These are phyloP conservation scores for Corniculantispora saksenae DNA, from an alignment of 2,329 filamentous ascomycete species.

Conservation along the genomic window DNA sequence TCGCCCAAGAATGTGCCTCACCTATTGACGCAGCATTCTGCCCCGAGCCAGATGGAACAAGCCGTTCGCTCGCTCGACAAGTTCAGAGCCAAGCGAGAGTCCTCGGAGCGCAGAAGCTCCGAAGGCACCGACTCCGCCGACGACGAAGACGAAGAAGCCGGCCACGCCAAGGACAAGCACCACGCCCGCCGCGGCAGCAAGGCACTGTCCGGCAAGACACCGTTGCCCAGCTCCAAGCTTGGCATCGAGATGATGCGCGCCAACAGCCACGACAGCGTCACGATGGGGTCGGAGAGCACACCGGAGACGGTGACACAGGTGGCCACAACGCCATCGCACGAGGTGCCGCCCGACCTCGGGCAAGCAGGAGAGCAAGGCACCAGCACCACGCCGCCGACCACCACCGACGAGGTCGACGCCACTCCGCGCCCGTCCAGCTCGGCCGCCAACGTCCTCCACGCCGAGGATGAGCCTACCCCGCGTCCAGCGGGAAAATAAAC, in stretches of 20 bases:
- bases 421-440: constrained; percentile 43
- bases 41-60: constrained; percentile 62
- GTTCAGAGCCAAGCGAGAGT: constrained; percentile 63
- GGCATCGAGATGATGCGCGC: constrained; percentile 98
- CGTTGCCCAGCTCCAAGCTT: constrained; percentile 79
- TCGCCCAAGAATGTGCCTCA: constrained; percentile 49
- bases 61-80: constrained; percentile 68
- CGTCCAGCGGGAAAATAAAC: constrained; percentile 33
- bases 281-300: constrained; percentile 50
- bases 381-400: constrained; percentile 15
- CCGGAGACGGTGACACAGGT: constrained; percentile 55
- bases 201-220: constrained; percentile 46
- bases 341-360: constrained; percentile 36
- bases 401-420: constrained; percentile 37
- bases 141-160: constrained; percentile 84
- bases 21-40: constrained; percentile 62
- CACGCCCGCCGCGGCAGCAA: constrained; percentile 45
- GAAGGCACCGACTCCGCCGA: constrained; percentile 86
- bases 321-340: constrained; percentile 49
- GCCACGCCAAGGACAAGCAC: constrained; percentile 41
- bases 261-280: constrained; percentile 85
- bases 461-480: constrained; percentile 37
- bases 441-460: not conserved
- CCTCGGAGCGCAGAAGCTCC: constrained; percentile 36
- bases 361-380: constrained; percentile 17